Conservation (phyloP, 176 grass and related monocot genomes). For the Carex myosuroides region DNA sequence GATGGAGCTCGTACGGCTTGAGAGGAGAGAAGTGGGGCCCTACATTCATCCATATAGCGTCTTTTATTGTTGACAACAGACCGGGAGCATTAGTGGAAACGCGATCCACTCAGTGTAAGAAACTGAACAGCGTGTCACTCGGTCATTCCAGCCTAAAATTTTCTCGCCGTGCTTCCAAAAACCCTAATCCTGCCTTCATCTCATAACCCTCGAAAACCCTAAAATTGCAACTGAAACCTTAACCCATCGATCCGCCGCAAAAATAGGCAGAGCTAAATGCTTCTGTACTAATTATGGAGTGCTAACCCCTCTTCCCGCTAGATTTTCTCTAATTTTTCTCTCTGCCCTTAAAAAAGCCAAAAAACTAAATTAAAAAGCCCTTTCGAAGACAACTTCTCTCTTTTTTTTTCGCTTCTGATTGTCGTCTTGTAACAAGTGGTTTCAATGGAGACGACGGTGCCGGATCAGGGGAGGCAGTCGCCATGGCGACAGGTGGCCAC, state of each 20-base stretch:
- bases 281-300: constrained; percentile 22
- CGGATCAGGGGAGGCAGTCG: constrained; percentile 23
- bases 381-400: neutral
- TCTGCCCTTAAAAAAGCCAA: neutral
- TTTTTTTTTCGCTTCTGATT: neutral
- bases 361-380: constrained; percentile 1
- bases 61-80: neutral
- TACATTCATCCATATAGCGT: neutral
- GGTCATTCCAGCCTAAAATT: neutral
- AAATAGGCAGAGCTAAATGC: neutral
- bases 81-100: neutral
- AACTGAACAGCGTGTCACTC: constrained; percentile 13
- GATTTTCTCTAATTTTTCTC: neutral
- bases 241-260: constrained; percentile 21
- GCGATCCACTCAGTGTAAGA: neutral
- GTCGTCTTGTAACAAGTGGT: neutral
- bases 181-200: constrained; percentile 26
- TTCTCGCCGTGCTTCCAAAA: constrained; percentile 8
- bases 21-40: neutral
- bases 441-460: constrained; percentile 11
- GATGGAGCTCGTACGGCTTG: neutral
- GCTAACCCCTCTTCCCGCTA: neutral
- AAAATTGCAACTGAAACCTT: constrained; percentile 17
- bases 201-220: constrained; percentile 25
- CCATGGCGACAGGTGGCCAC: constrained; percentile 16